Base-by-base conservation (phyloP, 2,329 filamentous ascomycete genomes). In the Aspergillus sclerotialis region DNA sequence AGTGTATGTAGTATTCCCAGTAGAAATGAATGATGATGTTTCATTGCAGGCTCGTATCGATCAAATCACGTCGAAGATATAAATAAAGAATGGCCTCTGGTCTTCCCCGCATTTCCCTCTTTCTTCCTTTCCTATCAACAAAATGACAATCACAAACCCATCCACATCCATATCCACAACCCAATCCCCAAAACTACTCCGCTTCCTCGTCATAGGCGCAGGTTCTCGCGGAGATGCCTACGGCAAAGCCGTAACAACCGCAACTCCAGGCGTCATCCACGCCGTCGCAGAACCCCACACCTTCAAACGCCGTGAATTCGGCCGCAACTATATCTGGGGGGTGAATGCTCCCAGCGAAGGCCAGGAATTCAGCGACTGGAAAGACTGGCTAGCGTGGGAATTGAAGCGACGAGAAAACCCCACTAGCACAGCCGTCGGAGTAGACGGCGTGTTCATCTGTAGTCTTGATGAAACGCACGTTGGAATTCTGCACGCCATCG, bases 401-500 rank as follows among this genome's bases (percentile, higher is more conserved):
- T 58, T 61, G 11, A 53, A 61, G 8, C 74, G 87, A 17, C 73
- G 86, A 8, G 61, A 66, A 3, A 65, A 66, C 1, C 75, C 8
- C 11, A 28, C 13, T 19, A 27, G 17, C 9, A 9, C 30, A 14
- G 15, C 30, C 10, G 69, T 36, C 1, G 78, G 78, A 2, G 70
- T 84, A 2, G 79, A 83, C 40, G 81, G 74, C 0, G 72, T 78
- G 10, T 80, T 84, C 46, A 72, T 86, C 29, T 84, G 80, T 58
- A 87, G 93, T 2, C 71, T 90, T 7, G 92, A 98, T 59, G 84
- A 94, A 61, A 81, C 85, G 65, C 92, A 98, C 60, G 79, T 79
- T 32, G 81, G 88, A 36, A 86, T 90, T 30, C 75, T 94, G 14
- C 72, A 81, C 28, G 83, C 78, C 1, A 70, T 94, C 33, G 81